Base-by-base conservation (phyloP, 192 early-diverging fungal genomes). In the Umbelopsis vinacea region DNA sequence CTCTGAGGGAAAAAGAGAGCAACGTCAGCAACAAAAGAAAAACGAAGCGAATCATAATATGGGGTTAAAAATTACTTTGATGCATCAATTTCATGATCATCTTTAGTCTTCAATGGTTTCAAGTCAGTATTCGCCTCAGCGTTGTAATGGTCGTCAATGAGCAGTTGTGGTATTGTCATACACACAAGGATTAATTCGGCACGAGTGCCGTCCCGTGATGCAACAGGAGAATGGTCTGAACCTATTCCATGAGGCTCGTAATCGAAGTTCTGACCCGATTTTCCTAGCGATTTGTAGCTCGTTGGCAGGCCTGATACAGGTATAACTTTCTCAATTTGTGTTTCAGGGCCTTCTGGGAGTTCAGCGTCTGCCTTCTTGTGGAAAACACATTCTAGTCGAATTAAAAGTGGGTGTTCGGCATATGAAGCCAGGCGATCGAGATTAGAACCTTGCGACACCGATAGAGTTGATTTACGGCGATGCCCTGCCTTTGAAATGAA, bases 391-490 rank as follows among this genome's bases (percentile, higher is more conserved):
- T 94, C 90, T 0, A 90, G 72, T 26, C 86, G 77, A 2, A 94
- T 70, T 52, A 94, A 88, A 15, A 94, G 76, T 10, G 92, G 92
- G 12, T 81, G 75, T 35, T 92, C 87, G n/a, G 91, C 84, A 48
- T 80, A 86, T 26, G 87, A 79, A 69, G 82, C 79, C 11, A 81
- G 45, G 33, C 81, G 79, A 19, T 75, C 73, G 26, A 87, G 48
- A 46, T 63, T 48, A 37, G 70, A 66, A 15, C 66, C 73, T 0
- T 63, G 57, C 19, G 33, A 35, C 0, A 35, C 17, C 10, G 57
- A 35, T 17, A 35, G 26, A 17, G 57, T 37, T 3, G 57, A 63
- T 8, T 3, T 63, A 2, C 57, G 57, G 19, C 57, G 57, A 37
- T 63, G 57, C 1, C 57, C 33, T 37, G 26, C 19, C 33, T 29